Conservation (phyloP, 2,329 filamentous ascomycete genomes). For the Colletotrichum spinosum region DNA sequence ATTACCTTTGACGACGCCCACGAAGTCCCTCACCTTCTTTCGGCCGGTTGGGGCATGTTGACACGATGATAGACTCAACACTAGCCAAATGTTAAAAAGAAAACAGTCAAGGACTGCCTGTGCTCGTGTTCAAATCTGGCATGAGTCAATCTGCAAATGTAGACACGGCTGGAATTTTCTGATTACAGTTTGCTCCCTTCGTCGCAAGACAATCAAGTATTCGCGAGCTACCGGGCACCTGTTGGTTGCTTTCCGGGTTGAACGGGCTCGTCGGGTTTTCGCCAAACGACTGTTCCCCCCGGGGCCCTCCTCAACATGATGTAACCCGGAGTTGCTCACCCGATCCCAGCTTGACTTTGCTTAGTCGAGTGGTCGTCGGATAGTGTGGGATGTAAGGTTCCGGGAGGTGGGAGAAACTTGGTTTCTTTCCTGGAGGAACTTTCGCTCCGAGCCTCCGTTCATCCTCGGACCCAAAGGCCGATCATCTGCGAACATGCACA, state of each 20-base stretch:
- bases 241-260: neutral
- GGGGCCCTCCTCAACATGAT: too few relatives aligned
- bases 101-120: neutral
- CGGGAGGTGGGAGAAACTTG: too few relatives aligned
- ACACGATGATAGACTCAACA: neutral
- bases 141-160: neutral
- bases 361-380: too few relatives aligned
- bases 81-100: neutral
- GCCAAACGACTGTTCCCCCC: too few relatives aligned
- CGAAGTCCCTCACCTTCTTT: neutral
- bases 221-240: neutral
- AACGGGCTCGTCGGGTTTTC: too few relatives aligned
- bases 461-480: too few relatives aligned
- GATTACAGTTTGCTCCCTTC: neutral
- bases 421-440: too few relatives aligned
- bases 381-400: too few relatives aligned
- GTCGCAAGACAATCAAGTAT: neutral
- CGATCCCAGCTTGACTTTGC: too few relatives aligned
- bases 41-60: neutral
- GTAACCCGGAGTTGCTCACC: too few relatives aligned
- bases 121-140: neutral
- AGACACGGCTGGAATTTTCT: neutral
- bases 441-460: too few relatives aligned
- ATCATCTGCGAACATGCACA: too few relatives aligned
- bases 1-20: neutral